These are phyloP conservation scores for Fusarium mangiferae DNA, from an alignment of 2,329 filamentous ascomycete species.

Conservation along the genomic window DNA sequence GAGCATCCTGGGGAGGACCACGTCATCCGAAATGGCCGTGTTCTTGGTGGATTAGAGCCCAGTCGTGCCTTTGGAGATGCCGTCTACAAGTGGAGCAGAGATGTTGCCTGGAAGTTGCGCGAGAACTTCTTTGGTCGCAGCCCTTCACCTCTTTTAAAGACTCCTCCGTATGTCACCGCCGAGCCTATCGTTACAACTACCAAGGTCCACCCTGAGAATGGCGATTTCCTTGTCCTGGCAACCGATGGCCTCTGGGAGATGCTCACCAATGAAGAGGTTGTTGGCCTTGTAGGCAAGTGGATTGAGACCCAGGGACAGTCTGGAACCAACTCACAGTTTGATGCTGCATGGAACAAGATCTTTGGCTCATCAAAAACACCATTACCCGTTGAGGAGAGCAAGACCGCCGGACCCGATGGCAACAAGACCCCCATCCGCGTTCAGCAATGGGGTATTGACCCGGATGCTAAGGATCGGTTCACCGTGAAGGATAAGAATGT, in stretches of 20 bases:
- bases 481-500: slow-evolving; percentile 95
- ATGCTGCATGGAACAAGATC: slow-evolving; percentile 73
- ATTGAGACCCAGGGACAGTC: slow-evolving; percentile 77
- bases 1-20: slow-evolving; percentile 91
- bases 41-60: slow-evolving; percentile 91
- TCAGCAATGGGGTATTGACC: slow-evolving; percentile 87
- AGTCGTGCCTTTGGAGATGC: slow-evolving; percentile 96
- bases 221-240: slow-evolving; percentile 95
- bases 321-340: slow-evolving; percentile 71
- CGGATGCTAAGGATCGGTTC: slow-evolving; percentile 81
- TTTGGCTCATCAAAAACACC: slow-evolving; percentile 63
- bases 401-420: slow-evolving; percentile 65
- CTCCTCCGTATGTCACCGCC: slow-evolving; percentile 95
- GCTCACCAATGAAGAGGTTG: slow-evolving; percentile 97
- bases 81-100: slow-evolving; percentile 93
- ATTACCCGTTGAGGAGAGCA: slow-evolving; percentile 80
- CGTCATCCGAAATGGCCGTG: slow-evolving; percentile 88
- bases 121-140: slow-evolving; percentile 87
- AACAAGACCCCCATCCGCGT: slow-evolving; percentile 90
- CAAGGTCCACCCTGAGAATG: slow-evolving; percentile 86
- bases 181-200: slow-evolving; percentile 96
- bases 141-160: slow-evolving; percentile 81
- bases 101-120: slow-evolving; percentile 85
- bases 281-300: slow-evolving; percentile 97
- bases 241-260: slow-evolving; percentile 99